phyloP scores from a whole-genome alignment of 345 rosid genomes.

The Eucalyptus microcorys region DNA sequence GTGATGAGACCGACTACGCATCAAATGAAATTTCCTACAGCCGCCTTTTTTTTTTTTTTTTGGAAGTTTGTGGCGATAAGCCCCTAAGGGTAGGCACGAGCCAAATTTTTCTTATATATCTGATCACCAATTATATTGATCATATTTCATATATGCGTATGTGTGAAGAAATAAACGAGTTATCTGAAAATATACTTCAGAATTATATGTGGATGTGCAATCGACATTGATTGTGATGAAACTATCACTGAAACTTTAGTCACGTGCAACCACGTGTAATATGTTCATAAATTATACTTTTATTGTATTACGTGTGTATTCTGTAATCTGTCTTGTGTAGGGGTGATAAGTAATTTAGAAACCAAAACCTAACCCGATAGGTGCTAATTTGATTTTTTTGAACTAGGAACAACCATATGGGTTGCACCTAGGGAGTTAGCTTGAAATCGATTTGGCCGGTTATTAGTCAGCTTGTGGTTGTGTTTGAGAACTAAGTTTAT shows the following conservation, averaged over 20 bases:
- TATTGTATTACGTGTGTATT: neutral
- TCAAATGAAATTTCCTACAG: neutral
- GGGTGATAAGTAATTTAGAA: neutral
- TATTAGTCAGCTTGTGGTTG: neutral
- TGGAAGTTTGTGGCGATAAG: neutral
- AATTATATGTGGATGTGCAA: neutral
- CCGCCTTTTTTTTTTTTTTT: neutral
- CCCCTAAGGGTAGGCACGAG: accelerated
- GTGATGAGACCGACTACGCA: neutral
- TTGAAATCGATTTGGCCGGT: accelerated
- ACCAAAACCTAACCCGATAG: neutral
- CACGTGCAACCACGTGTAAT: accelerated
- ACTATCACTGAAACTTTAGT: neutral
- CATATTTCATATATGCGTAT: neutral
- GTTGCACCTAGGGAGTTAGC: neutral
- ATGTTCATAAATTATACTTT: neutral
- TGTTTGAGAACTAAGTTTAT: neutral
- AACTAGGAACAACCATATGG: neutral
- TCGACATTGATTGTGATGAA: neutral
- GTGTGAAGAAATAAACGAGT: no score
- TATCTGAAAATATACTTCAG: neutral
- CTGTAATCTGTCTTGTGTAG: neutral
- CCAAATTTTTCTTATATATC: neutral
- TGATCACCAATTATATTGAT: neutral
- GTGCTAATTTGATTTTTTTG: neutral